Base-by-base conservation (phyloP, 2,329 filamentous ascomycete species). In the Basipetospora chlamydospora region DNA sequence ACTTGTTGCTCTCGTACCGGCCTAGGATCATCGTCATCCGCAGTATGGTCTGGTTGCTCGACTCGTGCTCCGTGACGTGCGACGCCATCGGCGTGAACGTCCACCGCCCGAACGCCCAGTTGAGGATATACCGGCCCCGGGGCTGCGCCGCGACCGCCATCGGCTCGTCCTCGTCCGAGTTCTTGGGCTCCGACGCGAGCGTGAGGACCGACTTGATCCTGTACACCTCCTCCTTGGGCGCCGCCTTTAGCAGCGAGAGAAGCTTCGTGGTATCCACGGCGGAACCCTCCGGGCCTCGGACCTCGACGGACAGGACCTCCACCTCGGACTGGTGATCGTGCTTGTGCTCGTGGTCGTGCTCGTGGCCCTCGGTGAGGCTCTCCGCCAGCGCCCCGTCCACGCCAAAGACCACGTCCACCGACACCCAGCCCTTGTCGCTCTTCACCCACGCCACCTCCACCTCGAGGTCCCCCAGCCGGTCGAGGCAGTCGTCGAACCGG, bases 81-180 rank as follows among this genome's bases (percentile, higher is more conserved):
- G 53, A 52, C 0, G 54, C 50, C 4, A 68, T 50, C 4, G 72
- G 66, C 2, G 86, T 92, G 51, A 88, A 94, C 0, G 77, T 93
- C 88, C 90, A 98, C 21, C 90, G 71, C 1, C 86, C 86, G 59
- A 98, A 98, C 0, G 90, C 90, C 90, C 90, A 98, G 55, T 98
- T 98, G 41, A 98, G 69, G 30, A 98, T 94, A 52, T 90, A 95
- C 38, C 82, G 67, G 3, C 50, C 53, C 15, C 29, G n/a, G 12
- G 28, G 22, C 17, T 32, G n/a, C 20, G 35, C 8, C n/a, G 52
- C 44, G 3, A 50, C 44, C 20, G 35, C 17, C 35, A 32, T 25
- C 13, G 16, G 17, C 22, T 16, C 13, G 22, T 39, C 38, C 17
- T 64, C 60, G 38, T 72, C 68, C 1, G 73, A 75, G 47, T 64